phyloP scores from a whole-genome alignment of 495 filamentous ascomycete species.

The Chaetomidium leptoderma region DNA sequence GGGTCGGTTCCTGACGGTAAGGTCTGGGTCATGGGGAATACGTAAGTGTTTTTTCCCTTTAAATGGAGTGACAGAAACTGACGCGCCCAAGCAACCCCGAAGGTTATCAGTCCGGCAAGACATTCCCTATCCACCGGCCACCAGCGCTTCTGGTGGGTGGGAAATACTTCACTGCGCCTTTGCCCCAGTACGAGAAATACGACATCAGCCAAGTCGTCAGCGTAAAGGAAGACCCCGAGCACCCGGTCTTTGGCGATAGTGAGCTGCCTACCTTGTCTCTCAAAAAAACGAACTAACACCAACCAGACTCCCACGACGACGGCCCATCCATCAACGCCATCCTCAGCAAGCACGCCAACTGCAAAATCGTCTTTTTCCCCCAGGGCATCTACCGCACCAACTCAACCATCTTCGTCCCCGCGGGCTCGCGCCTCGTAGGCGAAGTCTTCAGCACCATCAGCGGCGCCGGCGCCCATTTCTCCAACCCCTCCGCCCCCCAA shows the following conservation, averaged over 20 bases:
- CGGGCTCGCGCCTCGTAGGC: conserved; percentile 48
- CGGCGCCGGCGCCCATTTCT: conserved; percentile 48
- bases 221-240: conserved; percentile 35
- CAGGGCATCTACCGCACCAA: conserved; percentile 46
- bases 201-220: conserved; percentile 36
- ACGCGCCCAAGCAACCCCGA: conserved; percentile 17
- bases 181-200: conserved; percentile 38
- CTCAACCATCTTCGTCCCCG: conserved; percentile 49
- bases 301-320: conserved; percentile 33
- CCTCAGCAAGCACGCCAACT: conserved; percentile 33
- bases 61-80: not conserved
- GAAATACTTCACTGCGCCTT: conserved; percentile 34
- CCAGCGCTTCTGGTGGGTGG: conserved; percentile 28
- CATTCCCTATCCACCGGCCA: conserved; percentile 27
- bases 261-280: not conserved
- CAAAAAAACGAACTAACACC: not conserved
- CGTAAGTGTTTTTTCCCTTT: conserved; percentile 11
- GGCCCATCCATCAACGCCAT: conserved; percentile 39
- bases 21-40: conserved; percentile 31
- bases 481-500: conserved; percentile 44
- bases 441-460: conserved; percentile 45
- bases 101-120: conserved; percentile 34
- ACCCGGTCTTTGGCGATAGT: conserved; percentile 36
- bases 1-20: conserved; percentile 21
- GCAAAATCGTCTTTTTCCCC: conserved; percentile 43